Conservation (phyloP, 2,329 filamentous ascomycete species). For the Anthostomella pinea region DNA sequence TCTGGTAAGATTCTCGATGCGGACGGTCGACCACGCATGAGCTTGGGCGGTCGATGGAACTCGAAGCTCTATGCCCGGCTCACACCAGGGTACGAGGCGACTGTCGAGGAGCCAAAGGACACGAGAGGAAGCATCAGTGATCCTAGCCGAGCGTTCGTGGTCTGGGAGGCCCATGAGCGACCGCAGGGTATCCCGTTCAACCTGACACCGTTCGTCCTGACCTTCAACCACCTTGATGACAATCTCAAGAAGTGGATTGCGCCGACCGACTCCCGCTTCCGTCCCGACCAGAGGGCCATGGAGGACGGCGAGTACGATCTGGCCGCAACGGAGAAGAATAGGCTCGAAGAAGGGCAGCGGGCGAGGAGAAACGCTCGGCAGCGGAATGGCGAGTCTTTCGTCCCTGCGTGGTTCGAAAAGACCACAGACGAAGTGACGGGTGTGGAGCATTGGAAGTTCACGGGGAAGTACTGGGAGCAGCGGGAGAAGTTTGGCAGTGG, state of each 20-base stretch:
- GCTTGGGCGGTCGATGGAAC: conserved; percentile 93
- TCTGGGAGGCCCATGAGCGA: conserved; percentile 86
- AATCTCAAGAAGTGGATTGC: conserved; percentile 73
- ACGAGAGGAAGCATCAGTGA: conserved; percentile 56
- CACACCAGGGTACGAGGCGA: conserved; percentile 84
- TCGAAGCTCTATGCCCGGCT: conserved; percentile 93
- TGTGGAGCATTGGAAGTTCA: conserved; percentile 87
- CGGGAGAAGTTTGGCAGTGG: conserved; percentile 64
- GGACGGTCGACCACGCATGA: conserved; percentile 78
- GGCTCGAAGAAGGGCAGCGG: conserved; percentile 88
- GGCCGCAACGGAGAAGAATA: conserved; percentile 89
- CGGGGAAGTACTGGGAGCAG: conserved; percentile 81
- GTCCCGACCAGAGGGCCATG: conserved; percentile 96
- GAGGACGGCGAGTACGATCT: conserved; percentile 97
- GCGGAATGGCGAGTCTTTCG: conserved; percentile 74
- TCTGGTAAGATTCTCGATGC: conserved; percentile 80
- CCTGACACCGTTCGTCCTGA: conserved; percentile 91
- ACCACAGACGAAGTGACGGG: conserved; percentile 74
- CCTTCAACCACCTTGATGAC: conserved; percentile 90
- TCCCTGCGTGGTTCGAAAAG: conserved; percentile 81
- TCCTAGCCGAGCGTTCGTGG: conserved; percentile 75
- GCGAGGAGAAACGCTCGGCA: conserved; percentile 72
- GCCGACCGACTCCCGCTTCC: conserved; percentile 88
- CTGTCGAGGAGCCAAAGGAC: conserved; percentile 58
- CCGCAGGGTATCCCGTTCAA: conserved; percentile 92